Evolutionary conservation across 2,329 filamentous ascomycete genomes (phyloP).

Genomic region (Rugonectria rugulosa): DNA sequence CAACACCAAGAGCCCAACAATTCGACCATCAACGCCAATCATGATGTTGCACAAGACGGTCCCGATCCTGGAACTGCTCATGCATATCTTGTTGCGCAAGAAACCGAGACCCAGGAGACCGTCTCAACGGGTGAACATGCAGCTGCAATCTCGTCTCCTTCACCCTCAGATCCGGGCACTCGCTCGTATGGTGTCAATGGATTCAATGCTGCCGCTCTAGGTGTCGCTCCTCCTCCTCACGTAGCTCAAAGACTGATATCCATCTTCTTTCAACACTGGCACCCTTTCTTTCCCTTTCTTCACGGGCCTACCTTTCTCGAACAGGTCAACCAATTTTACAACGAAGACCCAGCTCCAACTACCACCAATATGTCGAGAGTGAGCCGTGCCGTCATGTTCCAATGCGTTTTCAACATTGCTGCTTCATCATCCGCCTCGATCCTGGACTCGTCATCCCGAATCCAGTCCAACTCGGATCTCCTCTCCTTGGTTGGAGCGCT

Average conservation of each 20-base stretch:
- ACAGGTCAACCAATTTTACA: constrained; percentile 52
- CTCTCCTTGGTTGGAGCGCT: constrained; percentile 47
- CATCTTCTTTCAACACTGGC: constrained; percentile 59
- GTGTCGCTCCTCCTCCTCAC: constrained; percentile 38
- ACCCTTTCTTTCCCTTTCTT: constrained; percentile 60
- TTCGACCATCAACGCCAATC: background rate
- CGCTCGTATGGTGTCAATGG: constrained; percentile 7
- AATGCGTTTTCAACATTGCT: constrained; percentile 60
- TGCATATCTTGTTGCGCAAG: constrained; percentile 21
- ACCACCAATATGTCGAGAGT: constrained; percentile 29
- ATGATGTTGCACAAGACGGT: background rate
- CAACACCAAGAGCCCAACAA: background rate
- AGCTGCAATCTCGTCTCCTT: background rate
- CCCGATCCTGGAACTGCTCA: constrained; percentile 28
- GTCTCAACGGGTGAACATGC: background rate
- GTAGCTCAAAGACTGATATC: constrained; percentile 52
- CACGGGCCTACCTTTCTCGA: constrained; percentile 58
- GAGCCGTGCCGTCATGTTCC: constrained; percentile 50
- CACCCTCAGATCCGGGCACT: background rate
- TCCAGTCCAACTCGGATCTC: constrained; percentile 48
- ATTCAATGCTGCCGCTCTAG: constrained; percentile 23
- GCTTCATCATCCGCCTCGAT: constrained; percentile 29
- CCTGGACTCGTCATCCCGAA: constrained; percentile 39
- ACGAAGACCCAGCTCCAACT: background rate
- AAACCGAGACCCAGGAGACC: constrained; percentile 6